Evolutionary conservation across 129 eudicot genomes (phyloP).

Genomic region (Solidago caesia): DNA sequence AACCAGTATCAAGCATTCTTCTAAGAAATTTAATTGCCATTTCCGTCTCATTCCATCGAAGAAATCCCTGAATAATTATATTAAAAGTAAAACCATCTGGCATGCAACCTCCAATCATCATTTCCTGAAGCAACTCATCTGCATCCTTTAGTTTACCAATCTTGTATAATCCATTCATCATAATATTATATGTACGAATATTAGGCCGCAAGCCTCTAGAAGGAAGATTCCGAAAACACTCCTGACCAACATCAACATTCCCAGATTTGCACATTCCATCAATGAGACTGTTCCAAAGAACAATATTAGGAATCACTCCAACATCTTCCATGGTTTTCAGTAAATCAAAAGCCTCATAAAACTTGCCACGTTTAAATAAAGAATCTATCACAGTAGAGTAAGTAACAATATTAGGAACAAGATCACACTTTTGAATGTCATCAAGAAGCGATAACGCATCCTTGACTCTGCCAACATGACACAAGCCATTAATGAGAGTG

Average conservation of each 20-base stretch:
- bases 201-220: slow-evolving; percentile 36
- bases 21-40: slow-evolving; percentile 31
- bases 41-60: slow-evolving; percentile 23
- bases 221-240: slow-evolving; percentile 18
- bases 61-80: slow-evolving; percentile 37
- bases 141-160: slow-evolving; percentile 33
- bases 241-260: slow-evolving; percentile 30
- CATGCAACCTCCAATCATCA: slow-evolving; percentile 37
- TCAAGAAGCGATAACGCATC: slow-evolving; percentile 25
- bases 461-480: slow-evolving; percentile 30
- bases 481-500: slow-evolving; percentile 32
- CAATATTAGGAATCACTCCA: slow-evolving; percentile 32
- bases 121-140: slow-evolving; percentile 28
- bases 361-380: slow-evolving; percentile 14
- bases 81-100: slow-evolving; percentile 40
- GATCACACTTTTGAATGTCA: slow-evolving; percentile 5
- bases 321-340: slow-evolving; percentile 28
- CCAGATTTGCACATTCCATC: slow-evolving; percentile 40
- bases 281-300: slow-evolving; percentile 32
- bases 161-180: slow-evolving; percentile 35
- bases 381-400: slow-evolving; percentile 31
- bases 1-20: slow-evolving; percentile 39
- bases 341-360: slow-evolving; percentile 25
- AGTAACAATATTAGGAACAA: slow-evolving; percentile 33
- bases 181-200: slow-evolving; percentile 33